phyloP scores from a whole-genome alignment of 192 early-diverging fungal genomes.

The Rhizoclosmatium sp. region DNA sequence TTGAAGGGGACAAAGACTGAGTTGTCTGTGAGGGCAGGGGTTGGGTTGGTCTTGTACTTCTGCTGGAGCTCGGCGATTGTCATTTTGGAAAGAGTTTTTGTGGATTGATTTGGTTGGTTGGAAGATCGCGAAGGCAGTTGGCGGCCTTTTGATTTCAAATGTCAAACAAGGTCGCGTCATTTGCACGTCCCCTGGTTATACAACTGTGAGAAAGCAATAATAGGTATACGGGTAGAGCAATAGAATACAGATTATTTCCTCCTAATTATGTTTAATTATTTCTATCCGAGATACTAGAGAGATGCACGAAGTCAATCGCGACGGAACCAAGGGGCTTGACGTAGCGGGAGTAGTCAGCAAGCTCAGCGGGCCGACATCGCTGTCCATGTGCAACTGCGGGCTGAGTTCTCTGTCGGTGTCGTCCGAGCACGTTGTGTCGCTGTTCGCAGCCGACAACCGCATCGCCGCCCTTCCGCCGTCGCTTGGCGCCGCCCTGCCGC shows the following conservation, averaged over 20 bases:
- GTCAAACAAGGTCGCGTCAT: no score
- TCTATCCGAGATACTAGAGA: background rate
- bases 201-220: no score
- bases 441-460: slow-evolving; percentile 22
- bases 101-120: no score
- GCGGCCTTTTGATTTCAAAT: no score
- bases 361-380: background rate
- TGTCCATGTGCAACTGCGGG: slow-evolving; percentile 13
- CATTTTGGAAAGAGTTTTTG: no score
- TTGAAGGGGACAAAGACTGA: background rate
- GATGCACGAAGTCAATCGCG: slow-evolving; percentile 10
- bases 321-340: background rate
- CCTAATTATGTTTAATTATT: no score
- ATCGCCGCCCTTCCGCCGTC: slow-evolving; percentile 5
- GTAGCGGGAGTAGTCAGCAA: background rate
- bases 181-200: no score
- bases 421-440: background rate
- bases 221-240: no score
- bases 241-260: no score
- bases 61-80: no score
- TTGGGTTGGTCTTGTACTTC: no score
- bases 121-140: no score
- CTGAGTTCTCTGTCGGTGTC: background rate
- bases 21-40: background rate
- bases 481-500: background rate